A percentile compares a stretch with the other conserved stretches of the same genome.
Conservation (phyloP, 306 rosid genomes). For the Arachis stenosperma region DNA sequence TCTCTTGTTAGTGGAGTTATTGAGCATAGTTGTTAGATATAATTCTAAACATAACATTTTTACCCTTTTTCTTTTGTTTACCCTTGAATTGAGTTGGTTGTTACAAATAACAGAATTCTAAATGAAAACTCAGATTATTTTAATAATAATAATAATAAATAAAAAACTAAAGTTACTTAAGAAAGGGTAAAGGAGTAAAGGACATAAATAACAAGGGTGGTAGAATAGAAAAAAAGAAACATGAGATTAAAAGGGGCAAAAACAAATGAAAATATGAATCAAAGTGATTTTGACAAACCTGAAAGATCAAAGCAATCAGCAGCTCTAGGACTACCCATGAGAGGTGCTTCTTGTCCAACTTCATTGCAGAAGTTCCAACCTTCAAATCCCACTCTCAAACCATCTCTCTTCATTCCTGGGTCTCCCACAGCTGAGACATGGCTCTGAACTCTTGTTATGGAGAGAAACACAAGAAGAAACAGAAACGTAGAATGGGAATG, state of each 20-base stretch:
- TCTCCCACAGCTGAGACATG: conserved; percentile 70
- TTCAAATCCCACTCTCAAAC: conserved; percentile 78
- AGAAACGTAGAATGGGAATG: conserved; percentile 34
- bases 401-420: conserved; percentile 83
- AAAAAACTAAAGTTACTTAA: neutral
- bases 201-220: neutral
- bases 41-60: neutral
- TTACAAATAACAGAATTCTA: too few species aligned
- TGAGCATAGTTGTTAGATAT: too few species aligned
- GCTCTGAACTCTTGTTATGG: conserved; percentile 24
- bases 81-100: too few species aligned
- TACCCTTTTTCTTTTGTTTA: neutral
- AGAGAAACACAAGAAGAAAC: conserved; percentile 38
- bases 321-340: conserved; percentile 80
- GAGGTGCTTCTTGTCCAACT: conserved; percentile 79
- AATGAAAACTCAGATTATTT: too few species aligned
- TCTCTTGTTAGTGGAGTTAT: too few species aligned
- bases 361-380: conserved; percentile 96
- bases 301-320: conserved; percentile 82
- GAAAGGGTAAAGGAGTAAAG: neutral
- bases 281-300: conserved; percentile 31
- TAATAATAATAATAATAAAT: too few species aligned
- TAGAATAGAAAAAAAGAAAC: neutral
- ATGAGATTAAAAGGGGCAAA: neutral
- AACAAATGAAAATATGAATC: neutral